Evolutionary conservation across 192 early-diverging fungal species (phyloP).

Genomic region (Backusella liffmaniae): DNA sequence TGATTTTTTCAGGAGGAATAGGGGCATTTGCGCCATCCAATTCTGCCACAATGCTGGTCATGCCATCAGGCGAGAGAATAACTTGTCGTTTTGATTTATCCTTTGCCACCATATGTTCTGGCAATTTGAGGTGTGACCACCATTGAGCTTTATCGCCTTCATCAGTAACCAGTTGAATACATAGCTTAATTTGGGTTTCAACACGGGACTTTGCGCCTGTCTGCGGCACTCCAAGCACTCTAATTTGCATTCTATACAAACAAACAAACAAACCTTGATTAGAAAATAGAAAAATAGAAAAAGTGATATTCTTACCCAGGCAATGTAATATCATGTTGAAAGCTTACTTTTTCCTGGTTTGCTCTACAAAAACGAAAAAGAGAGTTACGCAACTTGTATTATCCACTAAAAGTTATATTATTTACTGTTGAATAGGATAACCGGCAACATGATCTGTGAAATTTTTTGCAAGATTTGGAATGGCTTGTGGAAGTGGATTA

Average conservation of each 20-base stretch:
- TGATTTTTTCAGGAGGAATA: slow-evolving; percentile 28
- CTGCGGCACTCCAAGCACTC: slow-evolving; percentile 45
- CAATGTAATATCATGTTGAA: not conserved
- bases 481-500: slow-evolving; percentile 36
- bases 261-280: not conserved
- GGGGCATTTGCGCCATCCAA: slow-evolving; percentile 32
- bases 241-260: slow-evolving; percentile 30
- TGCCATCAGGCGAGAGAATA: slow-evolving; percentile 13
- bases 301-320: slow-evolving; percentile 13
- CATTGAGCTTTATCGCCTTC: slow-evolving; percentile 69
- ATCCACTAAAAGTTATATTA: not conserved
- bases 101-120: slow-evolving; percentile 82
- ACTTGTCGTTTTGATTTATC: slow-evolving; percentile 60
- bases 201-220: slow-evolving; percentile 82
- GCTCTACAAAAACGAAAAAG: not conserved
- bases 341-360: not conserved
- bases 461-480: slow-evolving; percentile 31
- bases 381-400: too few species aligned
- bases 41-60: slow-evolving; percentile 3
- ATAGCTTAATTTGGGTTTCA: slow-evolving; percentile 94
- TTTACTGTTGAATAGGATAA: slow-evolving; percentile 14
- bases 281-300: not conserved
- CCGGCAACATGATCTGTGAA: slow-evolving; percentile 32
- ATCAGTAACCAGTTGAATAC: slow-evolving; percentile 76
- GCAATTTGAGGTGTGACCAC: slow-evolving; percentile 87